Conservation (phyloP, 2,329 filamentous ascomycete species). For the Chaetomiaceae sp. region DNA sequence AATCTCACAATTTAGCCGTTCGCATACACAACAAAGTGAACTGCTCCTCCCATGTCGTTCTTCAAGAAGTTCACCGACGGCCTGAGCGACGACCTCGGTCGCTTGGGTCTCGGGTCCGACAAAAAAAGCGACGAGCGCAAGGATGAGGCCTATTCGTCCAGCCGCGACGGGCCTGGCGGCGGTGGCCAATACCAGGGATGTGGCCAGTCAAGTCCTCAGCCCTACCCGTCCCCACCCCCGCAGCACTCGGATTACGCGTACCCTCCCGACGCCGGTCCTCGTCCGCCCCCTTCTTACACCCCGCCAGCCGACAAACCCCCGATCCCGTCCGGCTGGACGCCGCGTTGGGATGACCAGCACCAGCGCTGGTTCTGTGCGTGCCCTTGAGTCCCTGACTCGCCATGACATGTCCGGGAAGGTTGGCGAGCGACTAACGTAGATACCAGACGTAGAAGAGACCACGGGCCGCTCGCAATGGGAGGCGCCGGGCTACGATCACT, state of each 20-base stretch:
- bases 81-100: conserved; percentile 36
- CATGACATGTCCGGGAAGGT: not conserved
- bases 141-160: conserved; percentile 28
- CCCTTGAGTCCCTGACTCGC: not conserved
- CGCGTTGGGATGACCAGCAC: conserved; percentile 50
- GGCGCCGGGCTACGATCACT: conserved; percentile 28
- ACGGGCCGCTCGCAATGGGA: conserved; percentile 57
- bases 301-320: conserved; percentile 36
- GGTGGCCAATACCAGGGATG: conserved; percentile 12
- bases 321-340: conserved; percentile 49
- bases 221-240: conserved; percentile 8
- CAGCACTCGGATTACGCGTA: conserved; percentile 7
- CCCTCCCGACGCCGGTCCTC: conserved; percentile 16
- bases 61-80: conserved; percentile 34
- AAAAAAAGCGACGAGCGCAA: conserved; percentile 32
- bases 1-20: not conserved
- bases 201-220: conserved; percentile 12
- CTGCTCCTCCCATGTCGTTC: conserved; percentile 30
- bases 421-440: not conserved
- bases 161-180: too few relatives aligned
- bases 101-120: conserved; percentile 21
- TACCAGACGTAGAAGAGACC: conserved; percentile 43
- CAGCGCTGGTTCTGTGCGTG: conserved; percentile 48
- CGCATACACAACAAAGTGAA: not conserved
- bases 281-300: conserved; percentile 24